A percentile compares a stretch with the other conserved stretches of the same genome.
phyloP scores from a whole-genome alignment of 768 basidiomycete genomes.

The Boletus subparvulus region DNA sequence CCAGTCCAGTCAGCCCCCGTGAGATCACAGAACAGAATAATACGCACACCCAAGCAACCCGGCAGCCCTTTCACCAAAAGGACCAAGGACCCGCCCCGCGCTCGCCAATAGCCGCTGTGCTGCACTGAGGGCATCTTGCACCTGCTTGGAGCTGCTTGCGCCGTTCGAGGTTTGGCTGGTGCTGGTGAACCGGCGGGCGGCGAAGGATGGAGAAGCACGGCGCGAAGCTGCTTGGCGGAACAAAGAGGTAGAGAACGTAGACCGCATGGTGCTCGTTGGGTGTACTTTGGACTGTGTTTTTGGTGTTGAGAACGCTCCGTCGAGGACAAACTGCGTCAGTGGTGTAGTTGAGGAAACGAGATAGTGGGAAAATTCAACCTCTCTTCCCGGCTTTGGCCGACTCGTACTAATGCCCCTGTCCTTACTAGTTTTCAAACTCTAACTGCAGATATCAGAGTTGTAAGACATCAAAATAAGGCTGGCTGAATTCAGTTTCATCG shows the following conservation, averaged over 20 bases:
- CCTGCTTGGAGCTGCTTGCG: slow-evolving; percentile 56
- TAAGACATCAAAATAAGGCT: slow-evolving; percentile 7
- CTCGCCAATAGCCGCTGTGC: slow-evolving; percentile 58
- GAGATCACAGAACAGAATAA: not conserved
- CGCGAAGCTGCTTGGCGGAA: slow-evolving; percentile 25
- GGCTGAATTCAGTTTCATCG: no score
- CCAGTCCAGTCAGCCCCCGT: not conserved
- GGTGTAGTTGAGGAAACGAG: not conserved
- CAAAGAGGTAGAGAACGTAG: slow-evolving; percentile 24
- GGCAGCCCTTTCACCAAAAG: slow-evolving; percentile 53
- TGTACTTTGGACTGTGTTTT: slow-evolving; percentile 8
- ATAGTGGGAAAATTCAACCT: not conserved
- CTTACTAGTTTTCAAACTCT: no score
- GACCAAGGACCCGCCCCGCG: slow-evolving; percentile 48
- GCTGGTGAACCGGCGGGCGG: slow-evolving; percentile 42
- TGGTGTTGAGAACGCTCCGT: not conserved
- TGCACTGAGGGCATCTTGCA: slow-evolving; percentile 60
- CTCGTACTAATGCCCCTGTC: no score
- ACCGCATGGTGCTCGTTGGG: slow-evolving; percentile 18
- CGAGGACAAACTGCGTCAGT: slow-evolving; percentile 1
- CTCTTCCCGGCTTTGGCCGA: slow-evolving; percentile 7
- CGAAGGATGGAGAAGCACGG: slow-evolving; percentile 15
- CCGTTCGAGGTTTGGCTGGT: slow-evolving; percentile 36
- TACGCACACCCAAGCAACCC: slow-evolving; percentile 56
- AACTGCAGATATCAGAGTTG: no score